These are phyloP conservation scores for Rhododendron griersonianum DNA, from an alignment of 148 eudicot species.

Conservation along the genomic window DNA sequence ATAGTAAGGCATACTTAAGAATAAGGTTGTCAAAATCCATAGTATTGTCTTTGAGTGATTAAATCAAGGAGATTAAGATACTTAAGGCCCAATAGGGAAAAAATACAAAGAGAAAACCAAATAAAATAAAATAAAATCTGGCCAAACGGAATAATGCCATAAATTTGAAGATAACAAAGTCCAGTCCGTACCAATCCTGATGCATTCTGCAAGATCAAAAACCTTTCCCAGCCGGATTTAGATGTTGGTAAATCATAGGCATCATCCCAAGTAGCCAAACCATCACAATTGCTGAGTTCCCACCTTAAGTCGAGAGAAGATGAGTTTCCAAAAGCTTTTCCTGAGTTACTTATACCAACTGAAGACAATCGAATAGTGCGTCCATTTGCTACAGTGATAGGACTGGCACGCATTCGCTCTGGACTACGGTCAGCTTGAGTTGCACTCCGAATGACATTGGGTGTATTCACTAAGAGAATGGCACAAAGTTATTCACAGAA, in stretches of 20 bases:
- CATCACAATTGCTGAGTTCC: constrained; percentile 59
- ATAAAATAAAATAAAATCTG: background rate
- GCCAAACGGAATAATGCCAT: background rate
- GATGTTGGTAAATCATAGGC: constrained; percentile 24
- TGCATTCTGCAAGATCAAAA: constrained; percentile 59
- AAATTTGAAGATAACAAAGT: background rate
- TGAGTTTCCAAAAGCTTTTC: constrained; percentile 83
- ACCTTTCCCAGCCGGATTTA: constrained; percentile 73
- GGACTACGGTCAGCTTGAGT: constrained; percentile 59
- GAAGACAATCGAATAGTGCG: constrained; percentile 75
- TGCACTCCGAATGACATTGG: constrained; percentile 47
- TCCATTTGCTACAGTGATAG: constrained; percentile 78
- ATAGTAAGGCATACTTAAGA: background rate
- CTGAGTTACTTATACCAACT: constrained; percentile 59
- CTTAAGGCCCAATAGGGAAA: background rate
- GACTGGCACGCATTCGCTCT: constrained; percentile 45
- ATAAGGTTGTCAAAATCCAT: background rate
- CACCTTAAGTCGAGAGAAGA: constrained; percentile 69
- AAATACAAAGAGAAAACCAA: background rate
- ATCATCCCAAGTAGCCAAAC: constrained; percentile 63
- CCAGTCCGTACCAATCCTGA: constrained; percentile 61
- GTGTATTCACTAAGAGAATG: constrained; percentile 47
- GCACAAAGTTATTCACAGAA: constrained; percentile 13
- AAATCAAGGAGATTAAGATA: background rate
- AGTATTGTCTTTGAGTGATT: background rate